phyloP scores from a whole-genome alignment of 2,329 filamentous ascomycete species.

The Coniochaeta ligniaria region DNA sequence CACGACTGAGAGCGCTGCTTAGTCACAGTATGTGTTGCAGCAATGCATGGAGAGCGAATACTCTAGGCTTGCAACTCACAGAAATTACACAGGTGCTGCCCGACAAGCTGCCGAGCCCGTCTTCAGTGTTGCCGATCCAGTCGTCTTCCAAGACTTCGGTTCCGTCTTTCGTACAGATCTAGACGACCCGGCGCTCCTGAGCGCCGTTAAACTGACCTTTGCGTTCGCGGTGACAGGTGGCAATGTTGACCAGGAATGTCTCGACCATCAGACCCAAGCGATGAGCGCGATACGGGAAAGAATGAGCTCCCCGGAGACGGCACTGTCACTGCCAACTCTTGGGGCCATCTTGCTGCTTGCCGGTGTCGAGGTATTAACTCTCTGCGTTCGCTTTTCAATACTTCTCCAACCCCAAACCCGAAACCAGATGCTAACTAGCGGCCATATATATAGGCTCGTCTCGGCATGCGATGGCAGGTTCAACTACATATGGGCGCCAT shows the following conservation, averaged over 20 bases:
- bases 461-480: conserved; percentile 27
- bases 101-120: conserved; percentile 23
- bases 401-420: too few relatives aligned
- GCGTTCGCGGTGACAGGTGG: conserved; percentile 18
- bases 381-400: too few relatives aligned
- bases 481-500: conserved; percentile 34
- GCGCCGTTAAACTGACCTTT: conserved; percentile 31
- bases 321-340: conserved; percentile 26
- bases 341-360: conserved; percentile 33
- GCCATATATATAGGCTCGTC: conserved; percentile 22
- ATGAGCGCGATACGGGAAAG: conserved; percentile 23
- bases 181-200: conserved; percentile 28
- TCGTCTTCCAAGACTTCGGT: conserved; percentile 27
- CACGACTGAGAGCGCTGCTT: neutral
- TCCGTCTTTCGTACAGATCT: conserved; percentile 24
- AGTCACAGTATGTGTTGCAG: neutral
- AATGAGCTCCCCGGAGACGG: conserved; percentile 19
- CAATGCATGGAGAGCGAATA: neutral
- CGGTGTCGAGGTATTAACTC: conserved; percentile 32
- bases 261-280: conserved; percentile 25
- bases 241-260: conserved; percentile 21
- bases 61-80: neutral
- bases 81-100: conserved; percentile 14
- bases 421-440: neutral
- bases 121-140: conserved; percentile 27